These are phyloP conservation scores for Saxophila tyrrhenica DNA, from an alignment of 495 filamentous ascomycete genomes.

Conservation along the genomic window DNA sequence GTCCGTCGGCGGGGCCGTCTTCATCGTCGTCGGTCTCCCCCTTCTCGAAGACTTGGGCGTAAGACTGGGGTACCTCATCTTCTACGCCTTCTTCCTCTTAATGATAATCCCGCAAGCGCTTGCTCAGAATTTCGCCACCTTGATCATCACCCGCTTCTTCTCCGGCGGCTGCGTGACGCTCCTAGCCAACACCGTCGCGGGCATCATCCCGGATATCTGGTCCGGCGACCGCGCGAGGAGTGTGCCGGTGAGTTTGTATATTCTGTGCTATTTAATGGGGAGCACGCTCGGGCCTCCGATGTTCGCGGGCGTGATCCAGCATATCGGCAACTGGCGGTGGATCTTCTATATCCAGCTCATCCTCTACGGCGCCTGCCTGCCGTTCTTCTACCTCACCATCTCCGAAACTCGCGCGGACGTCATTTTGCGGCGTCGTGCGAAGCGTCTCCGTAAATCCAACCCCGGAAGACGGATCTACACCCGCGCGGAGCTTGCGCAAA, in stretches of 20 bases:
- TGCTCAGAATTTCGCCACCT: conserved; percentile 39
- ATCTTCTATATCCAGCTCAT: conserved; percentile 41
- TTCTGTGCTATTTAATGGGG: conserved; percentile 33
- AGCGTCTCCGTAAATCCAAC: conserved; percentile 23
- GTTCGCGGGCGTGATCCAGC: conserved; percentile 34
- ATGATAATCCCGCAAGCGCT: conserved; percentile 39
- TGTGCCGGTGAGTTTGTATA: conserved; percentile 39
- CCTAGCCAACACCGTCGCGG: conserved; percentile 35
- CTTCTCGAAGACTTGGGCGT: conserved; percentile 44
- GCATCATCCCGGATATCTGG: conserved; percentile 42
- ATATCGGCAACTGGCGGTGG: conserved; percentile 38
- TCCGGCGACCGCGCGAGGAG: conserved; percentile 29
- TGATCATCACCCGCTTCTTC: conserved; percentile 39
- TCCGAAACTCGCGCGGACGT: conserved; percentile 35
- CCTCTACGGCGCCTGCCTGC: conserved; percentile 33
- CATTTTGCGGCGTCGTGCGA: conserved; percentile 29
- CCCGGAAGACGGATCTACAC: conserved; percentile 26
- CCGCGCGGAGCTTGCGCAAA: conserved; percentile 28
- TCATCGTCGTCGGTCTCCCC: conserved; percentile 39
- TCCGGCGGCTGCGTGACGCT: conserved; percentile 38
- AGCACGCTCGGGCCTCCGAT: conserved; percentile 38
- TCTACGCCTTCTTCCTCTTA: conserved; percentile 35
- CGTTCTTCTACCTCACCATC: conserved; percentile 32
- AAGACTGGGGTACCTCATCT: conserved; percentile 34
- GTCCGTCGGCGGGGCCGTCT: conserved; percentile 38